Evolutionary conservation across 306 rosid genomes (phyloP).

Genomic region (Ormosia emarginata): DNA sequence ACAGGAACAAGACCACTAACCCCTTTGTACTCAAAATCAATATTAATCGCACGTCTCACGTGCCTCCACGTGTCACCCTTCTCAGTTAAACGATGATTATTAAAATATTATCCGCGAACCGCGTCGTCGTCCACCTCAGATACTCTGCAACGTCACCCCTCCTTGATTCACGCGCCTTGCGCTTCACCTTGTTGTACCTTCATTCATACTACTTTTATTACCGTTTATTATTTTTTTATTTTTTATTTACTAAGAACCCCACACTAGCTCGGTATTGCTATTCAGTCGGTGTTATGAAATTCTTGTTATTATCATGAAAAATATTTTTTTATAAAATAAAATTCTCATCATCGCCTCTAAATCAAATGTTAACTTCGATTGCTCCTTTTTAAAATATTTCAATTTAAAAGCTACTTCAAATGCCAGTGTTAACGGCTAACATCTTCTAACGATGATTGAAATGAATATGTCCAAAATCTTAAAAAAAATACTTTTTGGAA

Average conservation of each 20-base stretch:
- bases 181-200: not conserved
- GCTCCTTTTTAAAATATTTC: no score
- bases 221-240: not conserved
- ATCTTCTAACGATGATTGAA: not conserved
- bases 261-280: not conserved
- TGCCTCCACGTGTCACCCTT: constrained; percentile 35
- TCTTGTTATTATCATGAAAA: not conserved
- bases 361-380: no score
- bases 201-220: no score
- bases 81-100: not conserved
- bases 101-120: not conserved
- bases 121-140: constrained; percentile 21
- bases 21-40: not conserved
- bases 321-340: no score
- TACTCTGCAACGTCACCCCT: not conserved
- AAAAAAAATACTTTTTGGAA: not conserved
- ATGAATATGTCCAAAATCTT: not conserved
- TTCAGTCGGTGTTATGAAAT: not conserved
- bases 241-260: not conserved
- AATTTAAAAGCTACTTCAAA: not conserved
- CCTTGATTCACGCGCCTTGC: not conserved
- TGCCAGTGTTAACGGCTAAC: not conserved
- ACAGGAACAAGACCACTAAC: not conserved
- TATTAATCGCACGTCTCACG: not conserved
- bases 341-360: no score